Conservation (phyloP, 2,329 filamentous ascomycete genomes). For the Fusarium anthophilum region DNA sequence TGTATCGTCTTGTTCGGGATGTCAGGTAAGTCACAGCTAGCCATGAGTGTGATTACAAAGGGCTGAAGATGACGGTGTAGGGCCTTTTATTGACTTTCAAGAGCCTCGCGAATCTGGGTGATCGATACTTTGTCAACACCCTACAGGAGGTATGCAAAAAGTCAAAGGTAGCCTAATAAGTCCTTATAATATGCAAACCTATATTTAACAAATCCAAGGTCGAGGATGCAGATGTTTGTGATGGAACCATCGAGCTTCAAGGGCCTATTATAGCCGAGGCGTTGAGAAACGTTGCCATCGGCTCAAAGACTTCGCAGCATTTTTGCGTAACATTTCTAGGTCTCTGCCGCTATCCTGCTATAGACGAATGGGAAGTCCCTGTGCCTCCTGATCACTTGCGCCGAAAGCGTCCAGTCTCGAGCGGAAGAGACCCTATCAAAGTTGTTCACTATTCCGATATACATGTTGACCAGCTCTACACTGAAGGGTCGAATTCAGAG, state of each 20-base stretch:
- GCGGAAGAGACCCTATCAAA: slow-evolving; percentile 58
- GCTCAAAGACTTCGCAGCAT: slow-evolving; percentile 59
- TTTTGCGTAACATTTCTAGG: slow-evolving; percentile 65
- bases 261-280: slow-evolving; percentile 62
- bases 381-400: slow-evolving; percentile 56
- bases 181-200: too few relatives aligned
- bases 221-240: slow-evolving; percentile 65
- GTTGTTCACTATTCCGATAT: slow-evolving; percentile 70
- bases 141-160: slow-evolving; percentile 47
- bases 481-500: slow-evolving; percentile 60
- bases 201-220: slow-evolving; percentile 47
- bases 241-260: slow-evolving; percentile 60
- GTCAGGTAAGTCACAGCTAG: slow-evolving; percentile 22
- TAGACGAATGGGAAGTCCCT: slow-evolving; percentile 53
- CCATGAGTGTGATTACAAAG: neutral
- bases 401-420: slow-evolving; percentile 51
- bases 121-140: slow-evolving; percentile 50
- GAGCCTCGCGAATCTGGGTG: slow-evolving; percentile 54
- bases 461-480: slow-evolving; percentile 66
- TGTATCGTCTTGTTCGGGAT: slow-evolving; percentile 36
- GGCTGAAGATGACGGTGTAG: slow-evolving; percentile 25
- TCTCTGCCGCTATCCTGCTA: slow-evolving; percentile 59
- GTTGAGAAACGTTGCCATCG: slow-evolving; percentile 57
- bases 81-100: slow-evolving; percentile 53
- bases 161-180: slow-evolving; percentile 41